Evolutionary conservation across 1,284 basidiomycete species (phyloP), one percentile per base, ranked within the genome.

Genomic region (Gymnopus androsaceus): DNA sequence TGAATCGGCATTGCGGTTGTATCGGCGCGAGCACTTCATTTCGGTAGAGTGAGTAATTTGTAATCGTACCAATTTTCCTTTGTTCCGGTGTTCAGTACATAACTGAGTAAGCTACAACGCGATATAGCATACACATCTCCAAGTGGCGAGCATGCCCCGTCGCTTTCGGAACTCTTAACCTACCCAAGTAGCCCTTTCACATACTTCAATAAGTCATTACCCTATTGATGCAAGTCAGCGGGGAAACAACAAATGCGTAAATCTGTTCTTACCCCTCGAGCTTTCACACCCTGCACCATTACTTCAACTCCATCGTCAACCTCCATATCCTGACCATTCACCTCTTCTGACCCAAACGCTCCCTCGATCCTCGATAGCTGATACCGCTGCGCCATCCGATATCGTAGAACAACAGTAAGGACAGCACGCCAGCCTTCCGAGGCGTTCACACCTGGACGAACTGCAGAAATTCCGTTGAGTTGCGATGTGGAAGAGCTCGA

Each of bases 361-460:
- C 60, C 52, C 64, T 33, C 56, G 54, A 58, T 72, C 52, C 70
- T 69, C 23, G 71, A 76, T 30, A 78, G 64, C 55, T 80, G 75
- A 63, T 83, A 81, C 58, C 82, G 76, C 62, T 83, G 79, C 8
- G 79, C 77, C 63, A 84, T 73, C 3, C 84, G 85, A 63, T 87
- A 82, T 25, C 90, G 78, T 55, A 84, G 68, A 19, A 88, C 74
- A 21, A 88, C 77, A 12, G 80, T 80, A 60, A 91, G 69, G 15
- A 89, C 80, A 5, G 88, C 88, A 40, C 84, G 78, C 90, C 90
- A 92, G 6, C 90, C 90, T 66, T 92, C 90, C n/a, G 87, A 63
- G 62, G 65, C 3, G 15, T 51, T 54, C 14, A 21, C 37, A 14
- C n/a, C 38, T 17, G 17, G 17, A n/a, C 11, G n/a, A 6, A 21